Evolutionary conservation across 2,329 filamentous ascomycete species (phyloP).

Genomic region (Aspergillus persii): DNA sequence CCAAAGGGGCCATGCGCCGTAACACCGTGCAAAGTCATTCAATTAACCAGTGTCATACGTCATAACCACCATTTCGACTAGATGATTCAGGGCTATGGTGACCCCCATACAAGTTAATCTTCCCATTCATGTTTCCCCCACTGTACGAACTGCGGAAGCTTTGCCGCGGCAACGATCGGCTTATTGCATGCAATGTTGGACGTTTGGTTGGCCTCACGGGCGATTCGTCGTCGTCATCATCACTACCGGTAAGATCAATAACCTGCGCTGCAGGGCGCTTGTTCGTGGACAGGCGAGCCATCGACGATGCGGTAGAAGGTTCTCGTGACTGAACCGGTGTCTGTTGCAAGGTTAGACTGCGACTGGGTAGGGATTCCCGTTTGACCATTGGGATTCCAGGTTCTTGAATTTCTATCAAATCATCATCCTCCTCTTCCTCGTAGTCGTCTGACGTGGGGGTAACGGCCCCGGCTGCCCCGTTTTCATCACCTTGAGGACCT

Average conservation of each 20-base stretch:
- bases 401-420: slow-evolving; percentile 52
- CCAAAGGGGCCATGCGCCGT: slow-evolving; percentile 9
- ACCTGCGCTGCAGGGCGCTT: slow-evolving; percentile 50
- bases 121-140: slow-evolving; percentile 20
- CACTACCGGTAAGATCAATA: slow-evolving; percentile 56
- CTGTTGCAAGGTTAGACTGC: slow-evolving; percentile 28
- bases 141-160: slow-evolving; percentile 22
- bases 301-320: slow-evolving; percentile 40
- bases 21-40: slow-evolving; percentile 19
- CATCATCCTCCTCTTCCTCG: slow-evolving; percentile 36
- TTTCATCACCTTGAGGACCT: slow-evolving; percentile 43
- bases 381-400: slow-evolving; percentile 37
- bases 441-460: slow-evolving; percentile 39
- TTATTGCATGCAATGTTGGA: slow-evolving; percentile 23
- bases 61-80: slow-evolving; percentile 10
- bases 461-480: slow-evolving; percentile 37
- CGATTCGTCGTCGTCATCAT: slow-evolving; percentile 50
- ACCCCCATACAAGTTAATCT: slow-evolving; percentile 16
- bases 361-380: slow-evolving; percentile 27
- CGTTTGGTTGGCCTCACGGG: slow-evolving; percentile 38
- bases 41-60: slow-evolving; percentile 14
- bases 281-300: slow-evolving; percentile 33
- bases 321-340: slow-evolving; percentile 38
- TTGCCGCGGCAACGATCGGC: slow-evolving; percentile 21
- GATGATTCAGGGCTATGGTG: slow-evolving; percentile 17